A percentile compares a stretch with the other conserved stretches of the same genome.
Evolutionary conservation across 345 rosid species (phyloP).

Genomic region (Mangifera indica): DNA sequence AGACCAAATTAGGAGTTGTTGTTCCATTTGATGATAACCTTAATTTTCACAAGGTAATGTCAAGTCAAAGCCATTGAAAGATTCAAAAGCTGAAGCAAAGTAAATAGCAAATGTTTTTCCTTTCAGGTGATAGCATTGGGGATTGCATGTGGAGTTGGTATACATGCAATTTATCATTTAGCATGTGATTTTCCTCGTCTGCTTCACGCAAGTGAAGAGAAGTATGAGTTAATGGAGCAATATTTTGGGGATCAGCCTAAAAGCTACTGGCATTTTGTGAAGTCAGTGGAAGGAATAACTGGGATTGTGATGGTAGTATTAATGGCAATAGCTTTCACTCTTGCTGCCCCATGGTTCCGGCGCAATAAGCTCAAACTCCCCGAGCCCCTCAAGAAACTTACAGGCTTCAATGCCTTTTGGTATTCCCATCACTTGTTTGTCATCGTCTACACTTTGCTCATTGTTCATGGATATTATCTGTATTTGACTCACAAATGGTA

Average conservation of each 20-base stretch:
- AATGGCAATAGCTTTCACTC: constrained; percentile 77
- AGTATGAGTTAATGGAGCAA: constrained; percentile 48
- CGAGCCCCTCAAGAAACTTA: constrained; percentile 56
- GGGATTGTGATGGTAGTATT: constrained; percentile 60
- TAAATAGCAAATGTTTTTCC: neutral
- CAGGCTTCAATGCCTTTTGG: constrained; percentile 90
- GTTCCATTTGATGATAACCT: constrained; percentile 88
- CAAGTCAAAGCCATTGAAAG: no score
- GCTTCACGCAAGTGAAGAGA: constrained; percentile 47
- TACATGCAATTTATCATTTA: constrained; percentile 60
- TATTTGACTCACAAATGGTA: constrained; percentile 58
- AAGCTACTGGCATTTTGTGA: constrained; percentile 68
- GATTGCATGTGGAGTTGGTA: constrained; percentile 55
- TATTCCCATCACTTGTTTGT: constrained; percentile 77
- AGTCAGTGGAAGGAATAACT: constrained; percentile 61
- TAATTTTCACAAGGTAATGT: constrained; percentile 75
- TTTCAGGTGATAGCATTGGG: constrained; percentile 65
- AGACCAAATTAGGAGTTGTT: constrained; percentile 54
- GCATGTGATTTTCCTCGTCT: constrained; percentile 71
- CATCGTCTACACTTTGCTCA: constrained; percentile 63
- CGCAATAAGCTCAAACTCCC: constrained; percentile 57
- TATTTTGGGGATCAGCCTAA: constrained; percentile 63
- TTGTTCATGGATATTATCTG: constrained; percentile 63
- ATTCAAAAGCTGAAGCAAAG: neutral
- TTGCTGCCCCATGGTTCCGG: constrained; percentile 77